These are phyloP conservation scores for Lactarius sp. DNA, from an alignment of 768 basidiomycete species.

Conservation along the genomic window DNA sequence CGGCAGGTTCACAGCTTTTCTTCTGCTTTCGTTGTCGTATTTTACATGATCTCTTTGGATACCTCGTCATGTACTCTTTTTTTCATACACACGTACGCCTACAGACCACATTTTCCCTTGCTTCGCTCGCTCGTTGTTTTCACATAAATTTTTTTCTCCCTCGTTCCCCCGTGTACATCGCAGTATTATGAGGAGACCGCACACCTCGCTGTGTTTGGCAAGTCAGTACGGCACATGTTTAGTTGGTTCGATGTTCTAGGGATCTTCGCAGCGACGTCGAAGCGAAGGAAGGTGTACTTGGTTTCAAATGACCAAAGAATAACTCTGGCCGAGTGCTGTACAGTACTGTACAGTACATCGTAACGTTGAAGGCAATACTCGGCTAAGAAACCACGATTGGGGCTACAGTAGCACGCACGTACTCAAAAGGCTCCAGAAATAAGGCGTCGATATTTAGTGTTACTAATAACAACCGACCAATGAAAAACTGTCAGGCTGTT, in stretches of 20 bases:
- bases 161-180: slow-evolving; percentile 16
- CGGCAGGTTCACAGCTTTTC: not conserved
- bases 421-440: no score
- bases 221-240: slow-evolving; percentile 5
- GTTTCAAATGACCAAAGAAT: not conserved
- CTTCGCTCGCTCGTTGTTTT: not conserved
- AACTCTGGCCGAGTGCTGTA: no score
- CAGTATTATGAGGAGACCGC: slow-evolving; percentile 12
- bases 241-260: slow-evolving; percentile 5
- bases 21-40: not conserved
- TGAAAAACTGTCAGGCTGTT: no score
- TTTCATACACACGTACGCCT: slow-evolving; percentile 6
- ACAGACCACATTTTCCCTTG: slow-evolving; percentile 3
- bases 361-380: no score
- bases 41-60: slow-evolving; percentile 8
- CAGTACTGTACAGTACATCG: no score
- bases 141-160: not conserved
- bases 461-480: no score
- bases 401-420: no score
- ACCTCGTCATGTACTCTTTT: slow-evolving; percentile 4
- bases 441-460: no score
- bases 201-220: slow-evolving; percentile 9
- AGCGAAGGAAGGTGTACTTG: slow-evolving; percentile 5
- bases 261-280: slow-evolving; percentile 18
- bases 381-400: no score